A percentile compares a stretch with the other conserved stretches of the same genome.
Evolutionary conservation across 441 rosid genomes (phyloP).

Genomic region (Raphanus hybrid): DNA sequence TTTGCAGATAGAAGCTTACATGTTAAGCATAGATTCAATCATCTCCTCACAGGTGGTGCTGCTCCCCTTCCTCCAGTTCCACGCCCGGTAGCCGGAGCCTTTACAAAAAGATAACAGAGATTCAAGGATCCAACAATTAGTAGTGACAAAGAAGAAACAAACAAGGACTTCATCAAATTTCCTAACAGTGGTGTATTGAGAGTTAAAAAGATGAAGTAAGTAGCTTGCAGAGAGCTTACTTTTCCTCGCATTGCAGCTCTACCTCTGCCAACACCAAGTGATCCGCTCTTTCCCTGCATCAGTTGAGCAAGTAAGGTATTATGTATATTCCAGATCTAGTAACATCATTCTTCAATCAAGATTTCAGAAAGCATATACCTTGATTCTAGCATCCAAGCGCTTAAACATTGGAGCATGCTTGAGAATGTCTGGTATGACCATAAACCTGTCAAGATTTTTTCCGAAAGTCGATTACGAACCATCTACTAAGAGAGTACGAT

Average conservation of each 20-base stretch:
- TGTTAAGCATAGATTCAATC: slow-evolving; percentile 24
- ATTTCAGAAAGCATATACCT: slow-evolving; percentile 49
- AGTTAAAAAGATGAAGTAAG: background rate
- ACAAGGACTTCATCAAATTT: slow-evolving; percentile 12
- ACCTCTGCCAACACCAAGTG: slow-evolving; percentile 99
- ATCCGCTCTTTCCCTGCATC: slow-evolving; percentile 93
- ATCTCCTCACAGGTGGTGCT: slow-evolving; percentile 81
- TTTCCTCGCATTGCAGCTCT: slow-evolving; percentile 98
- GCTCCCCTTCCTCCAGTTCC: slow-evolving; percentile 82
- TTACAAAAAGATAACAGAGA: slow-evolving; percentile 27
- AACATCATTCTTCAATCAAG: background rate
- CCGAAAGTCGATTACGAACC: slow-evolving; percentile 11
- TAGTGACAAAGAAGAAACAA: slow-evolving; percentile 13
- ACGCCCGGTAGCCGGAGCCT: slow-evolving; percentile 89
- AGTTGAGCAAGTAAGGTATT: slow-evolving; percentile 19
- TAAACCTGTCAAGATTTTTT: slow-evolving; percentile 63
- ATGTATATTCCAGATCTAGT: background rate
- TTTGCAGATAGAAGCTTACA: slow-evolving; percentile 21
- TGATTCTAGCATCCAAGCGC: slow-evolving; percentile 95
- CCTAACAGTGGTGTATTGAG: slow-evolving; percentile 9
- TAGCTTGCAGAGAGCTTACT: slow-evolving; percentile 53
- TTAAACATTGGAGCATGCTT: slow-evolving; percentile 99
- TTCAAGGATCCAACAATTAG: slow-evolving; percentile 14
- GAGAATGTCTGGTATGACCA: slow-evolving; percentile 99
- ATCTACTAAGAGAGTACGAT: slow-evolving; percentile 6